Percentiles rank a stretch among this genome's conserved stretches.
Evolutionary conservation across 306 rosid genomes (phyloP).

Genomic region (Canavalia gladiata): DNA sequence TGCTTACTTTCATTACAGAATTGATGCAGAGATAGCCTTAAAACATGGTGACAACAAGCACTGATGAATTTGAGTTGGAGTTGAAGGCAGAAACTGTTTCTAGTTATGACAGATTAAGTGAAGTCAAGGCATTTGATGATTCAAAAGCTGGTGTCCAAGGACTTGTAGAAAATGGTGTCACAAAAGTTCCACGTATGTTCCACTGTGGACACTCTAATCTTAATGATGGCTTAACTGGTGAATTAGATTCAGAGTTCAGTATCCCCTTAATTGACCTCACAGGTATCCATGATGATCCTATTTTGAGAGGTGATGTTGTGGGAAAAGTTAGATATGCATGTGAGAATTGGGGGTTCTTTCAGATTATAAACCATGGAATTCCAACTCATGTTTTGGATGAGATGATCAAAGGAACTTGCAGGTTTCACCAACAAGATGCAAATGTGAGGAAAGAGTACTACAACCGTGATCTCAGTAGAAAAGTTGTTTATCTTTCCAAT

Average conservation of each 20-base stretch:
- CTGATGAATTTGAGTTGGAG: neutral
- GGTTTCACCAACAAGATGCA: slow-evolving; percentile 58
- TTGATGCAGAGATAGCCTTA: slow-evolving; percentile 19
- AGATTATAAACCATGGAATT: slow-evolving; percentile 60
- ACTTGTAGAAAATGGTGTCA: slow-evolving; percentile 40
- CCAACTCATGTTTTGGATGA: slow-evolving; percentile 47
- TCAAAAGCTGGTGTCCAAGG: neutral
- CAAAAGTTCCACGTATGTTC: slow-evolving; percentile 46
- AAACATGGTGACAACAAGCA: slow-evolving; percentile 27
- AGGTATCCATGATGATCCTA: slow-evolving; percentile 24
- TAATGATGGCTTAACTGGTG: neutral
- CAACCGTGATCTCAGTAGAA: slow-evolving; percentile 45
- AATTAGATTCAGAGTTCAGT: slow-evolving; percentile 22
- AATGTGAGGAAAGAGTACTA: slow-evolving; percentile 59
- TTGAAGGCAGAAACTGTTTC: neutral
- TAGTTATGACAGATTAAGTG: slow-evolving; percentile 22
- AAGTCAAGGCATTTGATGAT: slow-evolving; percentile 35
- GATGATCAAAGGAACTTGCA: slow-evolving; percentile 51
- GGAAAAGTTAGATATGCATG: slow-evolving; percentile 46
- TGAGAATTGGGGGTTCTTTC: slow-evolving; percentile 65
- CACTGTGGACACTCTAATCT: neutral
- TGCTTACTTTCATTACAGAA: neutral
- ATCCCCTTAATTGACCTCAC: slow-evolving; percentile 57
- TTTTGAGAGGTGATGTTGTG: slow-evolving; percentile 40
- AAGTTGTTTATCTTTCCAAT: slow-evolving; percentile 46